Base-by-base conservation (phyloP, 2,329 filamentous ascomycete genomes). In the Aspergillus pseudoglaucus region DNA sequence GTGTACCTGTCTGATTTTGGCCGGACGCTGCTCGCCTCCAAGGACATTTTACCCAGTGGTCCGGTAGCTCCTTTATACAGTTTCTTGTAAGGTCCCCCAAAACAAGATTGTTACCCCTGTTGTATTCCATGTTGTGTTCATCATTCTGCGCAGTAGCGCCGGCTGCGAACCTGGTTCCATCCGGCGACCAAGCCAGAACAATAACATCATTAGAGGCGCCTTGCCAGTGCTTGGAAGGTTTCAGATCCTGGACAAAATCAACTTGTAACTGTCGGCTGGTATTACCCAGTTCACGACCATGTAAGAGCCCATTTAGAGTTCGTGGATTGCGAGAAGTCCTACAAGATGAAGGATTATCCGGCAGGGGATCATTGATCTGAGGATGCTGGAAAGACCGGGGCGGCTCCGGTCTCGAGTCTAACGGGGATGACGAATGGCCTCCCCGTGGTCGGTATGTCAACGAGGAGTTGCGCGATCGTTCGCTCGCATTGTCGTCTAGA, bases 161-260 rank as follows among this genome's bases (percentile, higher is more conserved):
- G 8, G 75, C 78, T 23, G 76, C 79, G 55, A 83, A 84, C 3
- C 56, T 65, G 2, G 70, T 70, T 2, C 79, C 76, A 59, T 80
- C 69, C 2, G 73, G 69, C 2, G 76, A 74, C 81, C 81, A 84
- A 12, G 78, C 73, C 3, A 82, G 62, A 8, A 72, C 71, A 30
- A 77, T 70, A 1, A 83, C 73, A 59, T 83, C 81, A 20, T 77
- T 75, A 0, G 80, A 83, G 0, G 79, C 78, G 1, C 79, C 78
- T 51, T 75, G 79, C 70, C 77, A 83, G 12, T 70, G 67, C 45
- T 66, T 70, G 22, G 65, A 69, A 2, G 67, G 66, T 4, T 67
- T 71, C 14, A 82, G 56, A 1, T 70, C 65, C 20, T 71, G 62
- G 27, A 57, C 58, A 20, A 63, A 62, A 23, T 65, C 57, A 10